These are phyloP conservation scores for Lagenidium giganteum DNA, from an alignment of 352 stramenopile genomes.

Conservation along the genomic window DNA sequence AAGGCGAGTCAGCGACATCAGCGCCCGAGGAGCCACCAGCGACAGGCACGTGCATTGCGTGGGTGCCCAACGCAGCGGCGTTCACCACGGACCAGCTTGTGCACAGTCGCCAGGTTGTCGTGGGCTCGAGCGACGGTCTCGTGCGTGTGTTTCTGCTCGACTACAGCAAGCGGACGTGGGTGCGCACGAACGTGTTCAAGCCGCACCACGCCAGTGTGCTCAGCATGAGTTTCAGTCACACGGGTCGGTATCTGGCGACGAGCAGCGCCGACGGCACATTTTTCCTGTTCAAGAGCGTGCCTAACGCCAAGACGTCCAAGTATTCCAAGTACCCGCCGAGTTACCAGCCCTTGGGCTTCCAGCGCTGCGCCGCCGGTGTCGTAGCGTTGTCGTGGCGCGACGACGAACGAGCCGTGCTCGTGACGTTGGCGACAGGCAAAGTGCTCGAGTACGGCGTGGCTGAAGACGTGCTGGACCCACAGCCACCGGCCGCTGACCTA, in stretches of 20 bases:
- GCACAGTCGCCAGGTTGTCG: conserved; percentile 69
- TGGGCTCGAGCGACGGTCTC: conserved; percentile 89
- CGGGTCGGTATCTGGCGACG: conserved; percentile 69
- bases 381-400: conserved; percentile 57
- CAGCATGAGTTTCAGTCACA: conserved; percentile 61
- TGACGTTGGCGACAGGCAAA: conserved; percentile 46
- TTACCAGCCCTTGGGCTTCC: conserved; percentile 78
- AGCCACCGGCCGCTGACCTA: neutral
- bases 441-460: conserved; percentile 70
- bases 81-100: conserved; percentile 33
- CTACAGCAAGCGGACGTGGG: conserved; percentile 34
- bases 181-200: conserved; percentile 83
- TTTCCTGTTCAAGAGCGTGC: conserved; percentile 80
- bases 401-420: conserved; percentile 61
- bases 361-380: conserved; percentile 27
- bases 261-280: conserved; percentile 73
- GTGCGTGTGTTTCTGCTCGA: conserved; percentile 70
- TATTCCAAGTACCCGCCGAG: conserved; percentile 47
- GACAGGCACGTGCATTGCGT: conserved; percentile 57
- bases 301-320: conserved; percentile 43
- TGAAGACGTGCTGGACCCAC: conserved; percentile 15
- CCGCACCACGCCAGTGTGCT: conserved; percentile 79
- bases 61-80: conserved; percentile 50
- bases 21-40: conserved; percentile 25
- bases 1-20: conserved; percentile 7